phyloP scores from a whole-genome alignment of 163 green algal genomes.

The Scenedesmus sp. region DNA sequence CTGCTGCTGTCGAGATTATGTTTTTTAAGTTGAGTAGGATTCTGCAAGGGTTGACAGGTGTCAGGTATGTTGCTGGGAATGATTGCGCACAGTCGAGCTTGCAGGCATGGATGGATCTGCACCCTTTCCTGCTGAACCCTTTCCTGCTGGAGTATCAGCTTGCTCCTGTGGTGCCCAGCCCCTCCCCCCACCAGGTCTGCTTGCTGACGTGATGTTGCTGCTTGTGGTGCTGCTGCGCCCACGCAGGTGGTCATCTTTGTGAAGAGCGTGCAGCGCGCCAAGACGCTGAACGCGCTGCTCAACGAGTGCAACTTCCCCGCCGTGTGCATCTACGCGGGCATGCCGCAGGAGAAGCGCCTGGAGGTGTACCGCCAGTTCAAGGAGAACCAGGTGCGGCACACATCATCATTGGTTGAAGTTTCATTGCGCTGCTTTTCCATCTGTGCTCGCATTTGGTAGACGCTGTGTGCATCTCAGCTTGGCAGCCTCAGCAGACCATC shows the following conservation, averaged over 20 bases:
- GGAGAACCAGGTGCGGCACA: constrained; percentile 64
- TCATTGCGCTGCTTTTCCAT: no score
- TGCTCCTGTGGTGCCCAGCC: no score
- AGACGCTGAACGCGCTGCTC: constrained; percentile 95
- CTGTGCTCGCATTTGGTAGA: no score
- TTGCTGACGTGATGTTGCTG: background rate
- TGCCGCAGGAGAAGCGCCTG: constrained; percentile 85
- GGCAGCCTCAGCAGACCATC: no score
- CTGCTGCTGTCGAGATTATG: background rate
- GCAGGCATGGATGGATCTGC: no score
- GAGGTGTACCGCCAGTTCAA: constrained; percentile 96
- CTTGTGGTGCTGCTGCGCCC: background rate
- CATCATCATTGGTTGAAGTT: no score
- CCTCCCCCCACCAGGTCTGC: background rate
- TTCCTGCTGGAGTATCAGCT: no score
- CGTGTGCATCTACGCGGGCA: constrained; percentile 84
- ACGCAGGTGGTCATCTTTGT: constrained; percentile 99
- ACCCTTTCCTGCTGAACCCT: no score
- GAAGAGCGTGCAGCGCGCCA: constrained; percentile 92
- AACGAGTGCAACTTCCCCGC: constrained; percentile 98
- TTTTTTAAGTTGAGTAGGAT: background rate
- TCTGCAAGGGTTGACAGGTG: background rate
- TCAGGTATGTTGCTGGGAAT: background rate
- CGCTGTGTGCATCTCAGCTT: no score
- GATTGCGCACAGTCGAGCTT: no score